Base-by-base conservation (phyloP, 768 basidiomycete genomes). In the Steccherinum ochraceum region DNA sequence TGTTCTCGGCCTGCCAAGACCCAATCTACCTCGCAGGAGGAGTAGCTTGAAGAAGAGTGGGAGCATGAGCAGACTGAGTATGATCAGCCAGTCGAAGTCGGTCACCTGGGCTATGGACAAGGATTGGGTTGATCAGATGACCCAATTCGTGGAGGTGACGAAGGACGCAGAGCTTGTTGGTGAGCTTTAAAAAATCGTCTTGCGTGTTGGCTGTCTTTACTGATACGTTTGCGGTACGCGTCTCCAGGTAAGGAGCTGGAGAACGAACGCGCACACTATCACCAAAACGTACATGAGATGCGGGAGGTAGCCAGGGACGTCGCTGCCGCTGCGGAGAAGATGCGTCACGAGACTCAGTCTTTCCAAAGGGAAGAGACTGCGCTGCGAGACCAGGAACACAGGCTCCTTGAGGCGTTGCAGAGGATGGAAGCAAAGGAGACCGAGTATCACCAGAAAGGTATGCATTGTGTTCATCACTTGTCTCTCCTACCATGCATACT, bases 91-190 rank as follows among this genome's bases (percentile, higher is more conserved):
- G 24, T 65, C 73, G 16, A 88, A 88, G 67, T 77, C 78, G 4
- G 85, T 88, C 5, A 84, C 84, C 30, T 88, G 85, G 85, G 85
- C 86, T 21, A 86, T 85, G 66, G 77, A 82, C 52, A 75, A 72
- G 12, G 83, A 83, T 48, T 74, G 81, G 68, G 71, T 74, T 23
- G 73, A 73, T 5, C 80, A 82, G 56, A 70, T 84, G 51, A 70
- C 73, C 27, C 78, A 78, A 53, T 74, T 73, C 51, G 65, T 72
- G 16, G 62, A 69, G 50, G 66, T 67, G 11, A 60, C 72, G 19
- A 69, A 69, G 49, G 67, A 72, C 50, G 68, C 71, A 2, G 74
- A 76, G 40, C 63, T 65, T 52, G 65, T 68, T 5, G 67, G 72
- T 73, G 40, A 46, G 71, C 30, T 16, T 35, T 35, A 7, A 7